A percentile compares a stretch with the other conserved stretches of the same genome.
Evolutionary conservation across 768 basidiomycete species (phyloP).

Genomic region (Lentinula aciculospora): DNA sequence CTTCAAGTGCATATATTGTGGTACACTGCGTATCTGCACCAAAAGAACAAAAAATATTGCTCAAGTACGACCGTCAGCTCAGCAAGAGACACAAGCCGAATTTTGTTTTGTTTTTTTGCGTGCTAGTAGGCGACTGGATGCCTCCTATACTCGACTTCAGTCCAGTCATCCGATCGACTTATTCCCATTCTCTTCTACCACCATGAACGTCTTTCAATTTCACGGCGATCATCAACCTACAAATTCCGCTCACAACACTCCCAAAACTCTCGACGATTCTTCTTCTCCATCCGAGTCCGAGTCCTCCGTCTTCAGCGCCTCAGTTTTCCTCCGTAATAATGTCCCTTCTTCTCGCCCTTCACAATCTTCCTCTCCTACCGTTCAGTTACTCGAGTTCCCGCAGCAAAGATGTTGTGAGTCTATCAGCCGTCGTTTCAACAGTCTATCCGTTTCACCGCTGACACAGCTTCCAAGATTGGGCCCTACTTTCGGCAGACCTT

Average conservation of each 20-base stretch:
- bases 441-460: background rate
- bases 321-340: background rate
- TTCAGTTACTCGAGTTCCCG: background rate
- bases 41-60: background rate
- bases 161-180: background rate
- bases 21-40: background rate
- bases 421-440: background rate
- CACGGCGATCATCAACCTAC: background rate
- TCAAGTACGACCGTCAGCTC: background rate
- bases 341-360: background rate
- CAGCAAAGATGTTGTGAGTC: constrained; percentile 5
- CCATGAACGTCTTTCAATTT: background rate
- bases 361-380: background rate
- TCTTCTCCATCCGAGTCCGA: no score
- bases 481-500: constrained; percentile 70
- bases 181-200: background rate
- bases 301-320: background rate
- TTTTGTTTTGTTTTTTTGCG: no score
- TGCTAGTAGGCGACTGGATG: background rate
- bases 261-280: background rate
- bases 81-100: background rate
- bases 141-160: background rate
- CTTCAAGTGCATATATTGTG: background rate
- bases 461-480: constrained; percentile 45
- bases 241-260: background rate